phyloP scores from a whole-genome alignment of 306 rosid species.

The barrel medic (Medicago truncatula) region MtrunA17r5.0-ANR NC_053045.1:57585001-57585500 shows the following conservation, averaged over 20 bases:
- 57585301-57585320: constrained; percentile 55
- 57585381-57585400: constrained; percentile 56
- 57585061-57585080: constrained; percentile 42
- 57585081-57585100: constrained; percentile 73
- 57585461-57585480: constrained; percentile 12
- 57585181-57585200: constrained; percentile 52
- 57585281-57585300: constrained; percentile 56
- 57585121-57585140: constrained; percentile 71
- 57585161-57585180: constrained; percentile 66
- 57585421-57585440: constrained; percentile 34
- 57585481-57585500: constrained; percentile 14
- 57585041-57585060: constrained; percentile 38
- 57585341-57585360: constrained; percentile 86
- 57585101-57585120: constrained; percentile 60
- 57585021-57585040: constrained; percentile 24
- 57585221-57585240: constrained; percentile 62
- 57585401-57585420: constrained; percentile 33
- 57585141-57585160: constrained; percentile 70
- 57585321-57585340: constrained; percentile 71
- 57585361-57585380: constrained; percentile 85
- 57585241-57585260: constrained; percentile 51
- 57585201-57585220: constrained; percentile 53
- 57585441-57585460: constrained; percentile 20
- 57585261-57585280: constrained; percentile 48
- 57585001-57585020: constrained; percentile 34